Percentiles rank a stretch among this genome's conserved stretches.
Evolutionary conservation across 2,329 filamentous ascomycete species (phyloP).

Genomic region (Cladosporium sp.): DNA sequence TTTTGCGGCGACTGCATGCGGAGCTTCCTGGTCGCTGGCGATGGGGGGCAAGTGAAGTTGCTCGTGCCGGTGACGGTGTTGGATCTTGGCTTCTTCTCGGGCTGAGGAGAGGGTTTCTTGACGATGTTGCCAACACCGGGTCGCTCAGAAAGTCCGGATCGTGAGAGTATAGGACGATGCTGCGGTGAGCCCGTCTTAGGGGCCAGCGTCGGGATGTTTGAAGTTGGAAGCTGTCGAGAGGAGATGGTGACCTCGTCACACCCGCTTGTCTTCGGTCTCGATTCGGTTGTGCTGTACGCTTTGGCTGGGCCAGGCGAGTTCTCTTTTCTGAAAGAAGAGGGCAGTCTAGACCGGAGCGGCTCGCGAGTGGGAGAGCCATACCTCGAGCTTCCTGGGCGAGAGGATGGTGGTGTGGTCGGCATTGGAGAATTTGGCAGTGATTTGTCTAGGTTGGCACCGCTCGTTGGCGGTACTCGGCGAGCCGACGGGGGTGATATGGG

Average conservation of each 20-base stretch:
- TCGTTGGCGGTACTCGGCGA: conserved; percentile 18
- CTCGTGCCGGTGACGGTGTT: conserved; percentile 20
- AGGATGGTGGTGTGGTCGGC: conserved; percentile 31
- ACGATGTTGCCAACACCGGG: conserved; percentile 46
- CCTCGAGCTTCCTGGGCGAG: conserved; percentile 30
- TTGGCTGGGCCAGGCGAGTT: conserved; percentile 33
- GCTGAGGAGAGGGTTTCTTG: conserved; percentile 54
- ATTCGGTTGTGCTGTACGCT: conserved; percentile 13
- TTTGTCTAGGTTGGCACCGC: conserved; percentile 17
- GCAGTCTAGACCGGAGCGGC: conserved; percentile 28
- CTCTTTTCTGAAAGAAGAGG: conserved; percentile 37
- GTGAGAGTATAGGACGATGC: conserved; percentile 36
- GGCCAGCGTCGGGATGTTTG: conserved; percentile 44
- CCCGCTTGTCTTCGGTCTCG: conserved; percentile 24
- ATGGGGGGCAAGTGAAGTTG: conserved; percentile 1
- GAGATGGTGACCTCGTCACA: conserved; percentile 13
- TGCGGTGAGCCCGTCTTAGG: conserved; percentile 26
- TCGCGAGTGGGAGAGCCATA: conserved; percentile 36
- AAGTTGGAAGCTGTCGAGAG: conserved; percentile 22
- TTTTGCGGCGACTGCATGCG: conserved; percentile 59
- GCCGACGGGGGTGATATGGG: conserved; percentile 18
- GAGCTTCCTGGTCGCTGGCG: conserved; percentile 51
- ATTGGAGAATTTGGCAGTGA: conserved; percentile 32
- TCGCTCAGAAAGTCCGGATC: conserved; percentile 47
- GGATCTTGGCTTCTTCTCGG: conserved; percentile 22